Percentiles rank a stretch among this genome's conserved stretches.
Conservation (phyloP, 164 flowering plant genomes). For the Vitis vinifera region DNA sequence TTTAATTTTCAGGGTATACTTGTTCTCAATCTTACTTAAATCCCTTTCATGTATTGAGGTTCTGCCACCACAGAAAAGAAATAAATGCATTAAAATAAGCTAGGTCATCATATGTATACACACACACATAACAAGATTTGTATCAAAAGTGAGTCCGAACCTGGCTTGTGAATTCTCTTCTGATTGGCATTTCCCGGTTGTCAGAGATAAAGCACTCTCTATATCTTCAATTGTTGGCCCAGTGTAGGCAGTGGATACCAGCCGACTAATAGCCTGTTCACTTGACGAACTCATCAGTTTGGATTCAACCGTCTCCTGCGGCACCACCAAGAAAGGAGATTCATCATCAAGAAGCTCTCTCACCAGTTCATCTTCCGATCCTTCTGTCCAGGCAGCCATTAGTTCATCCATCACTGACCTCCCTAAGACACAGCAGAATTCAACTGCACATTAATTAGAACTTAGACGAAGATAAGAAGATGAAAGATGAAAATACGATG, state of each 20-base stretch:
- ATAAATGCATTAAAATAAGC: background rate
- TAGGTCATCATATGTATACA: background rate
- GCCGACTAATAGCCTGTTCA: constrained; percentile 14
- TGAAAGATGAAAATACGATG: background rate
- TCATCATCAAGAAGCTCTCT: constrained; percentile 62
- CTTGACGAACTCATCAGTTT: constrained; percentile 7
- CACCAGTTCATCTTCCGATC: constrained; percentile 41
- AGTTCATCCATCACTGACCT: constrained; percentile 28
- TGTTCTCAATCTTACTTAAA: constrained; percentile 51
- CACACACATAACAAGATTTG: background rate
- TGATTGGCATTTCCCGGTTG: constrained; percentile 12
- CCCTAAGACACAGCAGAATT: background rate
- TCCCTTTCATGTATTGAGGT: constrained; percentile 43
- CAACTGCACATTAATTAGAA: constrained; percentile 3
- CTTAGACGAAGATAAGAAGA: constrained; percentile 8
- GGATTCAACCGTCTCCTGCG: constrained; percentile 13
- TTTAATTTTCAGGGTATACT: constrained; percentile 74
- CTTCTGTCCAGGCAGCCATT: constrained; percentile 26
- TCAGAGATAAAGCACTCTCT: constrained; percentile 41
- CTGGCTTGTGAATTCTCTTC: constrained; percentile 30
- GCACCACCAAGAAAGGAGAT: constrained; percentile 45
- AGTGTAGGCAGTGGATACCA: constrained; percentile 35
- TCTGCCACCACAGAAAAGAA: constrained; percentile 23
- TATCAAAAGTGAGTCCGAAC: constrained; percentile 20
- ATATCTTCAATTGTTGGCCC: constrained; percentile 63